Evolutionary conservation across 352 stramenopile genomes (phyloP).

Genomic region (Salisapilia sapeloensis): DNA sequence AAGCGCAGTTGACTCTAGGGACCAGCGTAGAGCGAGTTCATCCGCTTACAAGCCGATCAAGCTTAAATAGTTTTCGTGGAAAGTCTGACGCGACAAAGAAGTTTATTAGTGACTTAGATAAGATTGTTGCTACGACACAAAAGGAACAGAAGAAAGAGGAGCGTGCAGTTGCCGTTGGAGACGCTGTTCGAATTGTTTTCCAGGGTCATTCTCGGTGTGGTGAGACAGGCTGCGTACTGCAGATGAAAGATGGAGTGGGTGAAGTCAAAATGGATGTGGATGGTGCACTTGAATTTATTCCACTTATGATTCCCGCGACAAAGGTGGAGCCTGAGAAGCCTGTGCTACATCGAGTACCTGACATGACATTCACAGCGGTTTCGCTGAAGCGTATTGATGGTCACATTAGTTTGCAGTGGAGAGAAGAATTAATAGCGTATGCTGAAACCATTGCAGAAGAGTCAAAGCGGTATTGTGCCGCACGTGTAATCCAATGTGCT

Average conservation of each 20-base stretch:
- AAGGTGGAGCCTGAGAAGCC: constrained; percentile 30
- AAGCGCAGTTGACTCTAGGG: constrained; percentile 3
- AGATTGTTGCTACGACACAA: constrained; percentile 20
- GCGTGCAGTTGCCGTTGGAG: constrained; percentile 15
- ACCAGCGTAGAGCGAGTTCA: constrained; percentile 3
- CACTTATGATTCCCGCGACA: constrained; percentile 31
- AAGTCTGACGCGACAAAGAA: constrained; percentile 29
- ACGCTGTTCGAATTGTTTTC: constrained; percentile 61
- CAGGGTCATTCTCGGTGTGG: constrained; percentile 55
- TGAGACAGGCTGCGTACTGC: constrained; percentile 57
- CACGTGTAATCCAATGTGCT: constrained; percentile 57
- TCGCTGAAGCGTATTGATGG: constrained; percentile 14
- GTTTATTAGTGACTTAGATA: constrained; percentile 40
- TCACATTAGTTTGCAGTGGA: constrained; percentile 28
- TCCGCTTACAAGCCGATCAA: constrained; percentile 2
- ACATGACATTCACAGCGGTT: constrained; percentile 39
- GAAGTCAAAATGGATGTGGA: constrained; percentile 75
- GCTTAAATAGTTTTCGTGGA: constrained; percentile 9
- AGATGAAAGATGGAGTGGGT: constrained; percentile 35
- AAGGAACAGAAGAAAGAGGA: constrained; percentile 19
- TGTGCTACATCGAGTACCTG: constrained; percentile 38
- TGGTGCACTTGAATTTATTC: constrained; percentile 63
- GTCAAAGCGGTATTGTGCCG: constrained; percentile 45
- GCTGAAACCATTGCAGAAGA: constrained; percentile 39
- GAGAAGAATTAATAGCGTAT: constrained; percentile 35